Base-by-base conservation (phyloP, 371 early-diverging fungal genomes). In the Syncephalis fuscata region DNA sequence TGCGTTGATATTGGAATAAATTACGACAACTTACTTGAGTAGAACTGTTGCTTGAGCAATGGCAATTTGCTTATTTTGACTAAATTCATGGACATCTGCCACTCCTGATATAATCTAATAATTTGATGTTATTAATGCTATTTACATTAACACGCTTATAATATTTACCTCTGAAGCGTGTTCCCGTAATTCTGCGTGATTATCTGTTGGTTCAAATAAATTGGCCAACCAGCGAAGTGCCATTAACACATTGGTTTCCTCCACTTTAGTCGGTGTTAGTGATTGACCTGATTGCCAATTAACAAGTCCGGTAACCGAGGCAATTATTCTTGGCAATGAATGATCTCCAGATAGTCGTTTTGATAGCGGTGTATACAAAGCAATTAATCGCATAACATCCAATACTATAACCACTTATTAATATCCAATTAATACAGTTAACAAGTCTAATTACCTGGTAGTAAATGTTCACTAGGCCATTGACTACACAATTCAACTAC, bases 371-470 rank as follows among this genome's bases (percentile, higher is more conserved):
- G 71, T 64, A 45, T 74, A 62, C 3, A 84, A 56, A 0, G 75
- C 68, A 3, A 70, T 50, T 8, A 92, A 63, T 2, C 95, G 80
- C 17, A 92, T 55, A 15, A 92, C 57, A 53, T 94, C 95, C 44
- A 94, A 61, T 2, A 74, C 85, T 47, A 32, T 11, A 32, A 32
- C 32, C 32, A 32, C 4, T 4, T 11, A 32, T 32, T 32, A 32
- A 23, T 19, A 7, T 16, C 16, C 8, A 15, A 23, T 32, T 7
- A 32, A 32, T 32, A 32, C n/a, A n/a, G n/a, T 32, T 11, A 32
- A 7, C 32, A 32, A 7, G 11, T 32, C 32, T 4, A 32, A 32
- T 32, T 32, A 32, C 32, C 32, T 4, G 17, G 25, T 8, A 17
- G 36, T 47, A 47, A 24, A 47, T n/a, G 26, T n/a, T 54, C 61